These are phyloP conservation scores for Alternaria panax DNA, from an alignment of 2,329 filamentous ascomycete species.

Conservation along the genomic window DNA sequence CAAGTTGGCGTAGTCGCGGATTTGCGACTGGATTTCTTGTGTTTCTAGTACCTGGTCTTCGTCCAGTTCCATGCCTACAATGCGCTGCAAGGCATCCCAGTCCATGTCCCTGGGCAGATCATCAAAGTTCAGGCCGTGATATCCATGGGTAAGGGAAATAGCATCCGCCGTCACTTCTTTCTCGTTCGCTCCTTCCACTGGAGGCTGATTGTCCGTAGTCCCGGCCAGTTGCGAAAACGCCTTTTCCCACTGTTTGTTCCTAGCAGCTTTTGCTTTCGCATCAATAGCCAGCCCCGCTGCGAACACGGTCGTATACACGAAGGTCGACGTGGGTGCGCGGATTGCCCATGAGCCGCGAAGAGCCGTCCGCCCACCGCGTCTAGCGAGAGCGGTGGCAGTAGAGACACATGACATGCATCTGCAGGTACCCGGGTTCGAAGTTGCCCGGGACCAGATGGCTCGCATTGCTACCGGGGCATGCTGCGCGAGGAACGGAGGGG, in stretches of 20 bases:
- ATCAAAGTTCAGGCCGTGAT: conserved; percentile 16
- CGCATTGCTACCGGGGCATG: conserved; percentile 64
- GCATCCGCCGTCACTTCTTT: background rate
- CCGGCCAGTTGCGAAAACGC: conserved; percentile 57
- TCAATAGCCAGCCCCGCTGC: conserved; percentile 71
- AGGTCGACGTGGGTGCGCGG: conserved; percentile 66
- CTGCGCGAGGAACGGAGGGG: conserved; percentile 30
- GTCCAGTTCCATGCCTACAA: conserved; percentile 36
- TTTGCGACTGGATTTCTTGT: conserved; percentile 22
- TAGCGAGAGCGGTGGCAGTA: conserved; percentile 57
- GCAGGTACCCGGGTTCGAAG: conserved; percentile 67
- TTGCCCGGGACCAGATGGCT: conserved; percentile 71
- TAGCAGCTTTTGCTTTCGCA: conserved; percentile 62
- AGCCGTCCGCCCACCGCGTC: conserved; percentile 60
- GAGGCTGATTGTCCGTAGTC: background rate
- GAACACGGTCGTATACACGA: conserved; percentile 72
- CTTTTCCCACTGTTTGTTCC: conserved; percentile 67
- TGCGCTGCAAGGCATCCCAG: conserved; percentile 28
- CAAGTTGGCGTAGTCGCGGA: conserved; percentile 22
- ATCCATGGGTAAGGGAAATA: background rate
- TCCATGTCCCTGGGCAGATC: conserved; percentile 28
- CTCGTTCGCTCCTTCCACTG: background rate
- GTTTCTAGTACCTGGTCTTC: conserved; percentile 27
- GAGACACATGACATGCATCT: conserved; percentile 69
- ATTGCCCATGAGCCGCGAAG: conserved; percentile 60